These are phyloP conservation scores for Typha latifolia DNA, from an alignment of 176 grass and related monocot species.

Conservation along the genomic window DNA sequence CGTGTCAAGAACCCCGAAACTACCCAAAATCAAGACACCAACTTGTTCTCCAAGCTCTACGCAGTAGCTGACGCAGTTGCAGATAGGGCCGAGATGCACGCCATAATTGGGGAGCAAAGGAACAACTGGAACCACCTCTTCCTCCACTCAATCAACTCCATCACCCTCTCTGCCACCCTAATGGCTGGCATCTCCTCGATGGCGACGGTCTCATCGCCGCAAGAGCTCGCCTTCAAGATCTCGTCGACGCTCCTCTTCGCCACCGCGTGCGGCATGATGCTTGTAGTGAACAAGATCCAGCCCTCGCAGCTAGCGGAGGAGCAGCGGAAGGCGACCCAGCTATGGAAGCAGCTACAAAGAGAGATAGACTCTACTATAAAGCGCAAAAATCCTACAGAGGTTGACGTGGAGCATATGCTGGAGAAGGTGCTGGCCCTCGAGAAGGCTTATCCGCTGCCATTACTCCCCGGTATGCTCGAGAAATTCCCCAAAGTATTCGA, in stretches of 20 bases:
- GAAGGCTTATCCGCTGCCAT: constrained; percentile 40
- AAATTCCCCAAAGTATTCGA: constrained; percentile 46
- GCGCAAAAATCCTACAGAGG: not conserved
- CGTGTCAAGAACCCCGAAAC: not conserved
- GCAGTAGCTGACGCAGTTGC: constrained; percentile 38
- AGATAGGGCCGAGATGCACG: constrained; percentile 53
- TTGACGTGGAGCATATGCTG: constrained; percentile 10
- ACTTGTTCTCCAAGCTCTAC: constrained; percentile 21
- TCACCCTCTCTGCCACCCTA: constrained; percentile 30
- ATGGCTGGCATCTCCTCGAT: constrained; percentile 33
- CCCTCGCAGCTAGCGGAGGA: constrained; percentile 64
- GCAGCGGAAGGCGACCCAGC: constrained; percentile 41
- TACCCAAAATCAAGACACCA: not conserved
- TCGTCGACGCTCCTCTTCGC: constrained; percentile 22
- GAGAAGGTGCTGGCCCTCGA: constrained; percentile 34
- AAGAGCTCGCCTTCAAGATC: constrained; percentile 10
- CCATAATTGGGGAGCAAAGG: constrained; percentile 47
- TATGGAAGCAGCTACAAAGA: constrained; percentile 43
- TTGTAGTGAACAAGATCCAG: constrained; percentile 38
- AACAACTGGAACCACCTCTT: constrained; percentile 76
- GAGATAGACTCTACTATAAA: constrained; percentile 9
- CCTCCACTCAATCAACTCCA: constrained; percentile 47
- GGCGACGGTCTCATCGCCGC: not conserved
- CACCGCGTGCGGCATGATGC: constrained; percentile 25
- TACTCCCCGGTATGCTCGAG: constrained; percentile 38